Evolutionary conservation across 2,329 filamentous ascomycete genomes (phyloP), one percentile per base, ranked within the genome.

Genomic region (Ceratocystis harringtonii): DNA sequence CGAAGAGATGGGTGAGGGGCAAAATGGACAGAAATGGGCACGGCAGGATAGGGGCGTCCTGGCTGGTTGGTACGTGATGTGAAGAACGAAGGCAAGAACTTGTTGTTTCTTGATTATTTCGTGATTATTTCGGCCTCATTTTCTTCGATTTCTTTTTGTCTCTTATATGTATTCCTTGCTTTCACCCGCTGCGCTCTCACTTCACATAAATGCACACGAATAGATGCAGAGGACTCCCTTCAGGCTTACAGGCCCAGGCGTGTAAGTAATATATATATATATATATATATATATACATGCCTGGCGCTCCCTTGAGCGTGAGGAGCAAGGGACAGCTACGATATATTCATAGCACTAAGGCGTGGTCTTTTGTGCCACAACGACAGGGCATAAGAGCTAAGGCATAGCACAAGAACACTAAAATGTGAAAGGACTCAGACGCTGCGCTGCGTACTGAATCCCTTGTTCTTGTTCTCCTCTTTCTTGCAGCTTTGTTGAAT

Each of bases 401-500:
- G n/a, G 48, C 48, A 19, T 22, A 19, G 45, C 45, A 19, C 44
- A 17, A 8, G 44, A 19, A 19, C 44, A 48, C 45, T 61, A 28
- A 61, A 48, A 62, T 28, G 25, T 43, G 5, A 62, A 43, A 36
- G 45, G 45, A 48, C 45, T 48, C 45, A 50, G 22, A 10, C 22
- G 8, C n/a, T 19, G 22, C 8, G 48, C 64, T 19, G 22, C 8
- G 48, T 57, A 36, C 62, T 64, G 36, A 63, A 66, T 63, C 65
- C 65, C 52, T 63, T 43, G 41, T 44, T 32, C 55, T 32, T 48
- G 10, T 66, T 61, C 62, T 64, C 62, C 62, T 64, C 65, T 66
- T 66, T 66, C 52, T 19, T 66, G 65, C 65, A 66, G 65, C 61
- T 66, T 50, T 62, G 48, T 55, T 36, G 17, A n/a, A 61, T 66